These are phyloP conservation scores for Paramecium sonneborni DNA, from an alignment of 73 alveolate species.

Conservation along the genomic window DNA sequence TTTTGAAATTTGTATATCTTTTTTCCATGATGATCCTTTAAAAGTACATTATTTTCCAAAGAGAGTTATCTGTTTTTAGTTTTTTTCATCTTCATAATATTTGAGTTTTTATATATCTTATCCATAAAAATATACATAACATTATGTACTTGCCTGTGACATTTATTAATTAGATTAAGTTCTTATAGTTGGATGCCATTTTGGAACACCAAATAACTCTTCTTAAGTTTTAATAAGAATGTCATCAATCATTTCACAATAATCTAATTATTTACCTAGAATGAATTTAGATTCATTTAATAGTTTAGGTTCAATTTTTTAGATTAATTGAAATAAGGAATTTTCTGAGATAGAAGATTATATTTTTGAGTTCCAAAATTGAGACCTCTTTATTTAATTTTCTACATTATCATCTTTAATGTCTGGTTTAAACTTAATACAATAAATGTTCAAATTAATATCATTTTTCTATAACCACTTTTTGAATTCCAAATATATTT, in stretches of 20 bases:
- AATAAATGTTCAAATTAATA: neutral
- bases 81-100: neutral
- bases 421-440: neutral
- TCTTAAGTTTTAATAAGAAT: neutral
- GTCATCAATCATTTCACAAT: neutral
- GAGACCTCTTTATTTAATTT: neutral
- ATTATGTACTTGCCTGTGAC: neutral
- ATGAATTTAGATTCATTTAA: neutral
- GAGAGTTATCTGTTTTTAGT: neutral
- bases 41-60: neutral
- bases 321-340: neutral
- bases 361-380: neutral
- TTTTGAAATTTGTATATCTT: neutral
- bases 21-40: neutral
- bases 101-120: neutral
- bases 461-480: neutral
- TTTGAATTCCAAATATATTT: neutral
- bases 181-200: neutral
- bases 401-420: neutral
- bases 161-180: neutral
- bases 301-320: neutral
- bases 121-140: neutral
- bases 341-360: neutral
- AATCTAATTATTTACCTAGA: slow-evolving; percentile 15
- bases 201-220: neutral